Evolutionary conservation across 805 yeast species (phyloP).

Genomic region (Metschnikowia aberdeeniae): DNA sequence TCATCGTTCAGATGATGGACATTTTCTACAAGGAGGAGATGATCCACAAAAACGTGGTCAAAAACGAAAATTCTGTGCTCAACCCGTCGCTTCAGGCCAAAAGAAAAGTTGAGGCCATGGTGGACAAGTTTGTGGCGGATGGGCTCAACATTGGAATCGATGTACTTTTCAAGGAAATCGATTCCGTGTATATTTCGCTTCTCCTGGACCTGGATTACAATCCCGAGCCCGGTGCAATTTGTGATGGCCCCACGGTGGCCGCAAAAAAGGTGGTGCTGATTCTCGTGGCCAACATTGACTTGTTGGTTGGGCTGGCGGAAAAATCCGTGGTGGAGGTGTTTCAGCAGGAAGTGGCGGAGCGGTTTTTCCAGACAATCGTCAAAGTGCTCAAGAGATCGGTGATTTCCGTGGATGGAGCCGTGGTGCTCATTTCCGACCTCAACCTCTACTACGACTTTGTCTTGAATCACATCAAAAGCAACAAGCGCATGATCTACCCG

Average conservation of each 20-base stretch:
- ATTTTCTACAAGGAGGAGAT: constrained; percentile 88
- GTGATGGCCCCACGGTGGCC: constrained; percentile 51
- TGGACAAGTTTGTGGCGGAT: constrained; percentile 88
- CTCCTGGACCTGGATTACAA: constrained; percentile 62
- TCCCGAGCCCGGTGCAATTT: constrained; percentile 31
- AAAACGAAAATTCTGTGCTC: constrained; percentile 70
- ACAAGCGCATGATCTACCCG: constrained; percentile 66
- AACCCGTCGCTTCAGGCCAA: constrained; percentile 75
- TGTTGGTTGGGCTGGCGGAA: constrained; percentile 79
- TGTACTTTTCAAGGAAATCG: constrained; percentile 78
- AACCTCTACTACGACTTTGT: constrained; percentile 76
- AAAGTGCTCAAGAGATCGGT: constrained; percentile 69
- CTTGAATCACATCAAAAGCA: constrained; percentile 42
- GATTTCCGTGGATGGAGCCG: constrained; percentile 78
- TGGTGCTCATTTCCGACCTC: constrained; percentile 74
- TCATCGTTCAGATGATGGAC: constrained; percentile 87
- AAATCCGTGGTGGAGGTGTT: constrained; percentile 85
- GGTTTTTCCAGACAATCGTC: constrained; percentile 73
- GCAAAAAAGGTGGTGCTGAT: constrained; percentile 60
- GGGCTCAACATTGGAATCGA: constrained; percentile 92
- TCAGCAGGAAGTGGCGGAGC: constrained; percentile 88
- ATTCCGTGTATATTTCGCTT: constrained; percentile 50
- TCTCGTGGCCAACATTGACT: constrained; percentile 64
- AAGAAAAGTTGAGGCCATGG: constrained; percentile 70
- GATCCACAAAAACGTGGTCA: constrained; percentile 51